Evolutionary conservation across 345 rosid genomes (phyloP), one percentile per base, ranked within the genome.

Genomic region (Capsella bursapastoris): DNA sequence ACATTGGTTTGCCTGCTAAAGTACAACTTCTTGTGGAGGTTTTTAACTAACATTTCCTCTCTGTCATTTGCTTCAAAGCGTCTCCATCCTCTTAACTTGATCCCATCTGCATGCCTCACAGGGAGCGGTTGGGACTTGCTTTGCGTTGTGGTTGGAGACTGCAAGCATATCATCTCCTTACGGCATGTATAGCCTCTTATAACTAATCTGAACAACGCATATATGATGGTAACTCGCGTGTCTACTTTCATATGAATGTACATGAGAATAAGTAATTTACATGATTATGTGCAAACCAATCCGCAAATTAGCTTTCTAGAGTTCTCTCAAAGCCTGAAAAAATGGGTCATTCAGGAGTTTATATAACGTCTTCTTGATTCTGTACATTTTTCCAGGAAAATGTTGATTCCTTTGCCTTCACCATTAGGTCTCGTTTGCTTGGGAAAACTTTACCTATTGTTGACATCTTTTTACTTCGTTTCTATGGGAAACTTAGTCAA

Each of bases 101-200:
- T 50, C 37, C 37, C 35, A 66, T 58, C 47, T 6, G 64, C 8
- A 57, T 64, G 13, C 15, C 16, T 84, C 53, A 7, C 89, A 94
- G 98, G 87, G 81, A 74, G 85, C 82, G 13, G 86, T 87, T 41
- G 97, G 93, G 68, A 83, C 79, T 28, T 81, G 79, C 75, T 94
- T 94, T 75, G 80, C 95, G 34, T 79, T 87, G 78, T 91, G 98
- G 98, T 83, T 94, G 95, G 84, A 86, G 72, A 18, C 77, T 29
- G 50, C 91, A 44, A 81, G 47, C 55, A 76, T 94, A 66, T 75
- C 95, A 29, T 85, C 97, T 70, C 98, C 96, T 38, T 94, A 94
- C 88, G 87, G 95, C 97, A 94, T 94, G 97, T 90, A 94, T 87
- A 94, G 84, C 86, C 86, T 91, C 97, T 87, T 91, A 84, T 83